A percentile compares a stretch with the other conserved stretches of the same genome.
Evolutionary conservation across 768 basidiomycete genomes (phyloP).

Genomic region (Macrolepiota dolichaula): DNA sequence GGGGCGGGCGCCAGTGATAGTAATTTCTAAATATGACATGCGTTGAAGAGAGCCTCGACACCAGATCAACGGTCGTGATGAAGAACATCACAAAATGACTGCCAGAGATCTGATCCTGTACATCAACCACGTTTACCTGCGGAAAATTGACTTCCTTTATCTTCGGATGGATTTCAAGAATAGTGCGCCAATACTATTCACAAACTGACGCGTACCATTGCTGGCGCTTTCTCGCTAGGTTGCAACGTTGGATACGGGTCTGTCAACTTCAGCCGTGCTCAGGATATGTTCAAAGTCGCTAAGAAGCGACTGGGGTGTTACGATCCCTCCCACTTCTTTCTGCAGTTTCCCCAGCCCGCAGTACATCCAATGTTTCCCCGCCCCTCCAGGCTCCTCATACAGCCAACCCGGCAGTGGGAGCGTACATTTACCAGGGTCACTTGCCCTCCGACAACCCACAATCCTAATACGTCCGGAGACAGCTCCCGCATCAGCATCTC

Average conservation of each 20-base stretch:
- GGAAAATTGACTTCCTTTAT: constrained; percentile 84
- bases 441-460: constrained; percentile 52
- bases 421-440: constrained; percentile 55
- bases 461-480: constrained; percentile 67
- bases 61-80: constrained; percentile 83
- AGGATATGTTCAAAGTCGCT: constrained; percentile 75
- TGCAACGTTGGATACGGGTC: constrained; percentile 85
- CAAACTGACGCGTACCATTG: background rate
- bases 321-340: constrained; percentile 69
- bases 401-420: constrained; percentile 38
- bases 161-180: constrained; percentile 84
- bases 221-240: constrained; percentile 35
- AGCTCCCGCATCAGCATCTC: constrained; percentile 66
- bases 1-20: constrained; percentile 25
- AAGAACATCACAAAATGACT: constrained; percentile 91
- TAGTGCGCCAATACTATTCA: constrained; percentile 40
- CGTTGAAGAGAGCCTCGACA: constrained; percentile 77
- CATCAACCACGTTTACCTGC: constrained; percentile 69
- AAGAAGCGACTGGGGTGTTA: constrained; percentile 61
- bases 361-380: constrained; percentile 31
- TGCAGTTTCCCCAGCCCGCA: constrained; percentile 45
- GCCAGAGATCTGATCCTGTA: constrained; percentile 67
- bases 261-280: constrained; percentile 82
- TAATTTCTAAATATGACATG: constrained; percentile 58
- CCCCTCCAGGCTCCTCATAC: constrained; percentile 17